Conservation (phyloP, 768 basidiomycete genomes). For the Agrocybe pediades region DNA sequence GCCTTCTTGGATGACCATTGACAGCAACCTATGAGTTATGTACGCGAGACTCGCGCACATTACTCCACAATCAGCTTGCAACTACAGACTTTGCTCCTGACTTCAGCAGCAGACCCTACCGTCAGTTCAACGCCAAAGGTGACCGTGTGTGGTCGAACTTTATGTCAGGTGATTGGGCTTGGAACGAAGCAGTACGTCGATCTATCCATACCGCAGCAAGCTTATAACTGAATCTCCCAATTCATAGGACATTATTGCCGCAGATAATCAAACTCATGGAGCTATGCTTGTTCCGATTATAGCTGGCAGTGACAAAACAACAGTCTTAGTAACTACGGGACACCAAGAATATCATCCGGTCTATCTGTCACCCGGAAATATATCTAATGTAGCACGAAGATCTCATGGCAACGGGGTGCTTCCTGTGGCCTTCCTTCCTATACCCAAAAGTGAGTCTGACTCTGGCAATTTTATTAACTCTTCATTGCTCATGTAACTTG, state of each 20-base stretch:
- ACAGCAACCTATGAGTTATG: slow-evolving; percentile 23
- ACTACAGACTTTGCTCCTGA: background rate
- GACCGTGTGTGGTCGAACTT: slow-evolving; percentile 25
- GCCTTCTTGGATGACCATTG: slow-evolving; percentile 27
- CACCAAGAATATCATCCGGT: slow-evolving; percentile 3
- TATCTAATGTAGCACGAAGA: background rate
- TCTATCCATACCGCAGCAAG: background rate
- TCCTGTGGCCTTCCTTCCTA: slow-evolving; percentile 27
- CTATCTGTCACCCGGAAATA: background rate
- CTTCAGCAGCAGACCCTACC: background rate
- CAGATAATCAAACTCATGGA: background rate
- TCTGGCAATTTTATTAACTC: background rate
- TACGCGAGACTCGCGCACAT: slow-evolving; percentile 11
- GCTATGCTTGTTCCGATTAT: background rate
- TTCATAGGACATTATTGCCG: background rate
- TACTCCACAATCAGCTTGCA: slow-evolving; percentile 9
- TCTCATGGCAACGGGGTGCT: slow-evolving; percentile 18
- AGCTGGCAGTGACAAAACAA: slow-evolving; percentile 3
- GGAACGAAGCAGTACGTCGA: slow-evolving; percentile 30
- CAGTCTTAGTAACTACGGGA: slow-evolving; percentile 4
- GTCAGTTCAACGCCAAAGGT: background rate
- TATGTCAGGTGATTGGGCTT: slow-evolving; percentile 39
- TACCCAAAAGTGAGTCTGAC: slow-evolving; percentile 18
- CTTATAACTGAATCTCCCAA: background rate
- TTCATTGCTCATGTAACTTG: background rate